Conservation (phyloP, 163 green algal genomes). For the Scenedesmus sp. region DNA sequence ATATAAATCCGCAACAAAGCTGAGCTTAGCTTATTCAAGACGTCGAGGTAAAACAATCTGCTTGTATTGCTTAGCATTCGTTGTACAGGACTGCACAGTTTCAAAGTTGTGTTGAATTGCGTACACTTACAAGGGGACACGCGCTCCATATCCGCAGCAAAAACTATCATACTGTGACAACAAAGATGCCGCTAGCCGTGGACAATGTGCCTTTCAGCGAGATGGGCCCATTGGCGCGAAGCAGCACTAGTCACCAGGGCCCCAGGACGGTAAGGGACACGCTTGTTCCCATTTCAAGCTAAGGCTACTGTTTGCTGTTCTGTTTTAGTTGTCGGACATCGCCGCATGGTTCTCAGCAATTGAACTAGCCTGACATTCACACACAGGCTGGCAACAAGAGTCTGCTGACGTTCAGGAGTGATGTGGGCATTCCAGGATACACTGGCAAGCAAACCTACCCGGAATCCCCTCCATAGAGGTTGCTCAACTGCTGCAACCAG, state of each 20-base stretch:
- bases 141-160: background rate
- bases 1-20: too few relatives aligned
- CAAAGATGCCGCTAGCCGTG: slow-evolving; percentile 29
- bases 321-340: background rate
- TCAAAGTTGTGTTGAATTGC: background rate
- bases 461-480: too few relatives aligned
- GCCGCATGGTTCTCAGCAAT: background rate
- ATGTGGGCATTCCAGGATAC: slow-evolving; percentile 46
- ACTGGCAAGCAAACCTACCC: background rate
- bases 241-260: slow-evolving; percentile 25
- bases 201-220: slow-evolving; percentile 47
- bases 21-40: too few relatives aligned
- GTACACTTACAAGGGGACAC: background rate
- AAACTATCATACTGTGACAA: background rate
- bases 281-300: background rate
- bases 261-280: slow-evolving; percentile 19
- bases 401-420: slow-evolving; percentile 31
- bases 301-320: background rate
- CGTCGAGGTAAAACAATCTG: too few relatives aligned
- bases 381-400: slow-evolving; percentile 49
- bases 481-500: too few relatives aligned
- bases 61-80: background rate
- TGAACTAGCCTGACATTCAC: background rate
- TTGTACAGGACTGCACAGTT: background rate
- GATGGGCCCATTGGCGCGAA: slow-evolving; percentile 15